These are phyloP conservation scores for Penicillium sp. DNA, from an alignment of 2,329 filamentous ascomycete species.

Conservation along the genomic window DNA sequence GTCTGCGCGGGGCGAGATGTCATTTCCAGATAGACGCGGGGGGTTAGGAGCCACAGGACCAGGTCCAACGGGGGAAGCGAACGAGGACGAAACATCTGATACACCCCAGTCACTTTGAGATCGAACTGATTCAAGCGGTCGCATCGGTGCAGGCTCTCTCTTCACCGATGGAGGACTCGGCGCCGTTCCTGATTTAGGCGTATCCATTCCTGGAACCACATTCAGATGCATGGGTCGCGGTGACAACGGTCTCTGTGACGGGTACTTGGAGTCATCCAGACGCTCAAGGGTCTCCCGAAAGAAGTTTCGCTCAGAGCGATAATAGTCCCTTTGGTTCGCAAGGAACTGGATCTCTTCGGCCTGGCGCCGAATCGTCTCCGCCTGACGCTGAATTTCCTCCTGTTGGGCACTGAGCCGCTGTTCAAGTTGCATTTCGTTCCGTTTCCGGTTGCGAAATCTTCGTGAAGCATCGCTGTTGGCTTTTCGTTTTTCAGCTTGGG, in stretches of 20 bases:
- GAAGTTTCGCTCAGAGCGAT: constrained; percentile 37
- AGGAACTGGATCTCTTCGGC: constrained; percentile 31
- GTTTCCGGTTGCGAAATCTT: constrained; percentile 38
- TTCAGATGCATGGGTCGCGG: constrained; percentile 17
- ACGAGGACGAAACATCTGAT: constrained; percentile 12
- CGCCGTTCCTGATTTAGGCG: constrained; percentile 3
- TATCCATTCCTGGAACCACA: constrained; percentile 5
- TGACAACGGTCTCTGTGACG: constrained; percentile 28
- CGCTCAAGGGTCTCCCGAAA: constrained; percentile 32
- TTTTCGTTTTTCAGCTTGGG: constrained; percentile 38
- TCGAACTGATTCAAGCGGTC: constrained; percentile 10
- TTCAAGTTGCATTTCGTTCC: constrained; percentile 36
- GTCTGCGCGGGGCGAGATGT: constrained; percentile 1
- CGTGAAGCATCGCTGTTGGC: constrained; percentile 40
- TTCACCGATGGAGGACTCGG: neutral
- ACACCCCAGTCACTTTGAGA: constrained; percentile 15
- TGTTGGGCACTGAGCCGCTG: constrained; percentile 33
- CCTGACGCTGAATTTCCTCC: constrained; percentile 32
- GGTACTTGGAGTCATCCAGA: constrained; percentile 20
- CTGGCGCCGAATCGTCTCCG: constrained; percentile 26
- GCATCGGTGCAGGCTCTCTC: neutral
- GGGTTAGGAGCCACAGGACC: too few relatives aligned
- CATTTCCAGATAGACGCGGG: neutral
- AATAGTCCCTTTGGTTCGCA: constrained; percentile 33
- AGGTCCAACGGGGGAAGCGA: too few relatives aligned